Evolutionary conservation across 2,329 filamentous ascomycete species (phyloP).

Genomic region (Rhinocladiella mackenziei): DNA sequence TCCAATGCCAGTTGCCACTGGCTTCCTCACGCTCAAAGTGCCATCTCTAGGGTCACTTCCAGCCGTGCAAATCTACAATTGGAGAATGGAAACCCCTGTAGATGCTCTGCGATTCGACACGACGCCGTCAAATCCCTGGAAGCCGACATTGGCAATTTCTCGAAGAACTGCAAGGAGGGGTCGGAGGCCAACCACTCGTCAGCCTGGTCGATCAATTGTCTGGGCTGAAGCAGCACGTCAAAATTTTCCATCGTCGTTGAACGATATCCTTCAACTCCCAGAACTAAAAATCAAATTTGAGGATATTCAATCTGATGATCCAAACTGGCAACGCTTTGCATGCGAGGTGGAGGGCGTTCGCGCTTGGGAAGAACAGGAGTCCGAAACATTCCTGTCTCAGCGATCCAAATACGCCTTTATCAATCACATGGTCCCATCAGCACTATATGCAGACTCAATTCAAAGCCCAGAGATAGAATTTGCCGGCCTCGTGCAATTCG

Average conservation of each 20-base stretch:
- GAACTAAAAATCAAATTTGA: constrained; percentile 8
- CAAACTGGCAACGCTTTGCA: constrained; percentile 22
- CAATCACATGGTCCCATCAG: constrained; percentile 22
- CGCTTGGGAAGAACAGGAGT: constrained; percentile 42
- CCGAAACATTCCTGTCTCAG: constrained; percentile 1
- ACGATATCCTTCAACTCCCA: constrained; percentile 14
- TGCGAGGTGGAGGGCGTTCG: constrained; percentile 48
- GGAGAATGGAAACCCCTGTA: constrained; percentile 12
- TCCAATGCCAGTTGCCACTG: constrained; percentile 11
- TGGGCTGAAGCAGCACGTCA: constrained; percentile 9
- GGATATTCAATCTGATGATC: constrained; percentile 11
- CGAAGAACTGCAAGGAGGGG: constrained; percentile 1
- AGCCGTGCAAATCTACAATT: constrained; percentile 16
- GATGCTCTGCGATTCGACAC: constrained; percentile 15
- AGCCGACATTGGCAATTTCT: not conserved
- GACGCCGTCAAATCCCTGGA: constrained; percentile 3
- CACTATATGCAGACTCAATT: constrained; percentile 7
- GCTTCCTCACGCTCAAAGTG: constrained; percentile 27
- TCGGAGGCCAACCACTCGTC: not conserved
- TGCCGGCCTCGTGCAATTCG: constrained; percentile 15
- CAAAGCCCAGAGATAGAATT: constrained; percentile 2
- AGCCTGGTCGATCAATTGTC: constrained; percentile 6
- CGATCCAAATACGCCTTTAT: constrained; percentile 22
- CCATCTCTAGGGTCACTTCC: constrained; percentile 21
- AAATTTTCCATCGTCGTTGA: constrained; percentile 19